These are phyloP conservation scores for Globisporangium cystogenes DNA, from an alignment of 352 stramenopile species.

Conservation along the genomic window DNA sequence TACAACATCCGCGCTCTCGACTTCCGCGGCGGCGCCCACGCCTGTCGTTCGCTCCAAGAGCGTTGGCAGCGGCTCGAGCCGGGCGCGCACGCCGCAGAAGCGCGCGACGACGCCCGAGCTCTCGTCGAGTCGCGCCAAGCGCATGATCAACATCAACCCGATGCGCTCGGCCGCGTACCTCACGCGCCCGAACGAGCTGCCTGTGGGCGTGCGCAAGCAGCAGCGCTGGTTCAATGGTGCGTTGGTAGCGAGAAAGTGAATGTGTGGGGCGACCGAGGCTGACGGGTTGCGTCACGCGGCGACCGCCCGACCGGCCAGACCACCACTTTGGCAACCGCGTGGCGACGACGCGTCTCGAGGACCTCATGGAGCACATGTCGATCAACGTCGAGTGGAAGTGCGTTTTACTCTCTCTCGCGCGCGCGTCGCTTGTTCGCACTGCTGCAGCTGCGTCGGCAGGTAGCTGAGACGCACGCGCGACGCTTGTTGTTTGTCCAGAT, in stretches of 20 bases:
- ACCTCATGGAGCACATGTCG: constrained; percentile 86
- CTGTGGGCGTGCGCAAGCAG: constrained; percentile 62
- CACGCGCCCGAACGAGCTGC: constrained; percentile 62
- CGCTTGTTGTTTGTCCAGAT: constrained; percentile 31
- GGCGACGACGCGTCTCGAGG: constrained; percentile 63
- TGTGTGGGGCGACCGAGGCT: constrained; percentile 2
- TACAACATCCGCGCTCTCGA: not conserved
- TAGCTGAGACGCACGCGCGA: not conserved
- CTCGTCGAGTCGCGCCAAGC: constrained; percentile 54
- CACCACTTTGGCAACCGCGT: constrained; percentile 80
- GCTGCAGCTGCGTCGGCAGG: not conserved
- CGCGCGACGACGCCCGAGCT: constrained; percentile 35
- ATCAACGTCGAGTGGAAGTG: constrained; percentile 85
- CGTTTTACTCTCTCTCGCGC: not conserved
- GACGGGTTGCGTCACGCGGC: not conserved
- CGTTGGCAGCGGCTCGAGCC: constrained; percentile 57
- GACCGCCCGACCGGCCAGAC: constrained; percentile 42
- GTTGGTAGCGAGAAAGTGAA: not conserved
- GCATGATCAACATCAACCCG: constrained; percentile 76
- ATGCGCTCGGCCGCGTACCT: constrained; percentile 63
- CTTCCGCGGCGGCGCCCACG: not conserved
- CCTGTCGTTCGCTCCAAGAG: constrained; percentile 35
- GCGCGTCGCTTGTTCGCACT: not conserved
- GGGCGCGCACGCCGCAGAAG: constrained; percentile 62
- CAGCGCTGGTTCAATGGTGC: constrained; percentile 83